Evolutionary conservation across 2,329 filamentous ascomycete genomes (phyloP).

Genomic region (Camillea tinctor): DNA sequence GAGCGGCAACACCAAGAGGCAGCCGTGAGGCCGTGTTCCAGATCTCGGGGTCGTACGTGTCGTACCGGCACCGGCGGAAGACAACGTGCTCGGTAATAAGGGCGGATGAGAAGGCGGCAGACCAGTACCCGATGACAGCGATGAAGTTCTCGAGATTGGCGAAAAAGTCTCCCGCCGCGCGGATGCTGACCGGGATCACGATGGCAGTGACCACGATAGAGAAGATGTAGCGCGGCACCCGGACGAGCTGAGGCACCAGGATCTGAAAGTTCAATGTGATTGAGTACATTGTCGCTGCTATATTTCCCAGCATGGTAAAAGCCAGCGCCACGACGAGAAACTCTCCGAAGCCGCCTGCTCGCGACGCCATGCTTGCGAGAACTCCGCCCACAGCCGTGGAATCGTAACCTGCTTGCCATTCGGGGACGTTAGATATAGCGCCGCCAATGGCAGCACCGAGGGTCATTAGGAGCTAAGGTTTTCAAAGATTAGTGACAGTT

Average conservation of each 20-base stretch:
- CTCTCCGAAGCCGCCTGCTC: slow-evolving; percentile 59
- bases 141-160: slow-evolving; percentile 56
- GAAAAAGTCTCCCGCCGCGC: slow-evolving; percentile 57
- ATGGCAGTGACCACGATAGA: slow-evolving; percentile 57
- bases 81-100: slow-evolving; percentile 41
- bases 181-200: slow-evolving; percentile 58
- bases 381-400: slow-evolving; percentile 56
- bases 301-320: slow-evolving; percentile 58
- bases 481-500: not conserved
- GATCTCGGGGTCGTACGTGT: slow-evolving; percentile 36
- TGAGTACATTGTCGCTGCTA: slow-evolving; percentile 59
- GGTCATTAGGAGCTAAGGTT: slow-evolving; percentile 53
- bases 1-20: slow-evolving; percentile 39
- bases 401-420: slow-evolving; percentile 55
- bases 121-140: slow-evolving; percentile 59
- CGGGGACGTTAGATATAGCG: slow-evolving; percentile 51
- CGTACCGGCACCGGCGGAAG: slow-evolving; percentile 34
- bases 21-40: slow-evolving; percentile 39
- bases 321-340: slow-evolving; percentile 60
- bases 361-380: slow-evolving; percentile 57
- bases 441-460: slow-evolving; percentile 65
- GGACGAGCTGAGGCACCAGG: slow-evolving; percentile 53
- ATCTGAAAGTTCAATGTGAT: slow-evolving; percentile 66
- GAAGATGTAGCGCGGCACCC: slow-evolving; percentile 57
- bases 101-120: slow-evolving; percentile 52